phyloP scores from a whole-genome alignment of 176 grass and related monocot species.

The Typha latifolia region DNA sequence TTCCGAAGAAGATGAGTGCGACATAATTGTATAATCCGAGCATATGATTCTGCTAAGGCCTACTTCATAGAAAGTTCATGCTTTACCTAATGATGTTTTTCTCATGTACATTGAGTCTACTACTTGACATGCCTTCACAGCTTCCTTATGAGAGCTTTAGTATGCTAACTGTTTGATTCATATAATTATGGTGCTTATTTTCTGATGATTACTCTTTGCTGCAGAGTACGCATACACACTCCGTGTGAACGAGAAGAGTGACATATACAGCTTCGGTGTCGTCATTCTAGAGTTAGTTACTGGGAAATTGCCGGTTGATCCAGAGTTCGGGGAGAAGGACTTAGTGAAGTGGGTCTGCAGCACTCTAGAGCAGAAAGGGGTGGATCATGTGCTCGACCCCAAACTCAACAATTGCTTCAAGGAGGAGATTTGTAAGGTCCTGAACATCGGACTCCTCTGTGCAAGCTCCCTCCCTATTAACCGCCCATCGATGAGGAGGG shows the following conservation, averaged over 20 bases:
- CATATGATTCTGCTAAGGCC: no score
- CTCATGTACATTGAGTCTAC: background rate
- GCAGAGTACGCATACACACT: conserved; percentile 12
- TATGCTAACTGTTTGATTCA: background rate
- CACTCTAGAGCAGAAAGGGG: background rate
- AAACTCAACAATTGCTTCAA: conserved; percentile 1
- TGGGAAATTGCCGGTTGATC: background rate
- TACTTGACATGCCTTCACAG: no score
- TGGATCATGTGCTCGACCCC: background rate
- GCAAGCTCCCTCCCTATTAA: conserved; percentile 8
- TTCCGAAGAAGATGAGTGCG: no score
- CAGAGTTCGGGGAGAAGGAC: conserved; percentile 4
- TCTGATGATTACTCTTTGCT: background rate
- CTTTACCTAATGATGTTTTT: background rate
- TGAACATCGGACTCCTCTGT: conserved; percentile 14
- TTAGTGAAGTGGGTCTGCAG: conserved; percentile 8
- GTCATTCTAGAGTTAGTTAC: conserved; percentile 14
- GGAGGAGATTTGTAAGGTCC: conserved; percentile 13
- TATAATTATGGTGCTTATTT: background rate
- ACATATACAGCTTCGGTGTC: conserved; percentile 14
- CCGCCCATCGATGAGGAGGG: background rate
- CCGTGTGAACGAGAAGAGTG: conserved; percentile 15
- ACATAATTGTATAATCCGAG: no score
- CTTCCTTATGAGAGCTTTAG: background rate
- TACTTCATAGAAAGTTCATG: no score